A percentile compares a stretch with the other conserved stretches of the same genome.
These are phyloP conservation scores for Venturia aucupariae DNA, from an alignment of 2,329 filamentous ascomycete species.

Conservation along the genomic window DNA sequence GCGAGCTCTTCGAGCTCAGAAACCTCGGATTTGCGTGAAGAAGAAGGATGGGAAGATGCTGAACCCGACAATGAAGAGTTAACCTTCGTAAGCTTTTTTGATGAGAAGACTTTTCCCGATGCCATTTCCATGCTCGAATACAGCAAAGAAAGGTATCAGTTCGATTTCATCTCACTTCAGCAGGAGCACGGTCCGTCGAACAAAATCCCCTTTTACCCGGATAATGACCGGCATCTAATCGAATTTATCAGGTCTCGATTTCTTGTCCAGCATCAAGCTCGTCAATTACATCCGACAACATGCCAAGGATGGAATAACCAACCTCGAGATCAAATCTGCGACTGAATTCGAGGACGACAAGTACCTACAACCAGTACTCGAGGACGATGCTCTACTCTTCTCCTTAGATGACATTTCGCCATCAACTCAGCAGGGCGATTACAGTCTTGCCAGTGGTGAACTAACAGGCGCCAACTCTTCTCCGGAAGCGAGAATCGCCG, in stretches of 20 bases:
- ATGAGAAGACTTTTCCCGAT: conserved; percentile 25
- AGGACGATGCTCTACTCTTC: conserved; percentile 84
- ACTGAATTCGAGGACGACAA: conserved; percentile 64
- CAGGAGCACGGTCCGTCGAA: conserved; percentile 27
- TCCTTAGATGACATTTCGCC: conserved; percentile 64
- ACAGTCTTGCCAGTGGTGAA: not conserved
- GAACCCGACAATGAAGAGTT: conserved; percentile 30
- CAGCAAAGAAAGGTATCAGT: conserved; percentile 28
- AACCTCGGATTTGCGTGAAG: conserved; percentile 8
- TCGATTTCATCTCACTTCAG: conserved; percentile 31
- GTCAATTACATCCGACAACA: conserved; percentile 42
- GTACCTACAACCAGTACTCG: conserved; percentile 73
- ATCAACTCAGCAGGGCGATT: conserved; percentile 6
- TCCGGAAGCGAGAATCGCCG: conserved; percentile 9
- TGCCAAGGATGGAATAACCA: conserved; percentile 28
- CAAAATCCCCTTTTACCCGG: not conserved
- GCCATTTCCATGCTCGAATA: conserved; percentile 30
- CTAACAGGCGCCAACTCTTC: not conserved
- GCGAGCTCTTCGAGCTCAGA: conserved; percentile 5
- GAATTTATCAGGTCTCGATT: conserved; percentile 31
- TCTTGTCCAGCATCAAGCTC: conserved; percentile 35
- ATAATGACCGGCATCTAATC: not conserved
- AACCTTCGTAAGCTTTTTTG: conserved; percentile 32
- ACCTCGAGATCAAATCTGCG: conserved; percentile 49
- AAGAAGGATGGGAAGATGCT: conserved; percentile 35